Percentiles rank a stretch among this genome's conserved stretches.
These are phyloP conservation scores for Waltiozyma sp. DNA, from an alignment of 1,139 yeast genomes.

Conservation along the genomic window DNA sequence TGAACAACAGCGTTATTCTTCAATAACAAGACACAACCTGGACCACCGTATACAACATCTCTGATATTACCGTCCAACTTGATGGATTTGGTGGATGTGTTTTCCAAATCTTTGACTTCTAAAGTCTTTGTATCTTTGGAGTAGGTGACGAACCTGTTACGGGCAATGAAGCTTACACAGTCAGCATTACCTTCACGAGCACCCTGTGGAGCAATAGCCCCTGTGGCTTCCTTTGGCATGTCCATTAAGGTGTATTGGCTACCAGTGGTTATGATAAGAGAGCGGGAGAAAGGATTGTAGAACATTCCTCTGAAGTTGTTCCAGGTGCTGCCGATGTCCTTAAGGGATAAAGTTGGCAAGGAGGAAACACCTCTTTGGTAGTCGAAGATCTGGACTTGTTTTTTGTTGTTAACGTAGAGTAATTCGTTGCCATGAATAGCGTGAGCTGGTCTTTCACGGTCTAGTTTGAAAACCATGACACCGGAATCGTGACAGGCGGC, in stretches of 20 bases:
- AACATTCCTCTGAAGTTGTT: slow-evolving; percentile 75
- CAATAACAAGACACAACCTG: slow-evolving; percentile 73
- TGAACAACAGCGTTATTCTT: slow-evolving; percentile 64
- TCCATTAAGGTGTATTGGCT: slow-evolving; percentile 58
- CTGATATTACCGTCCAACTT: slow-evolving; percentile 61
- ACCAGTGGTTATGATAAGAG: slow-evolving; percentile 75
- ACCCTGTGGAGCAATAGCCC: slow-evolving; percentile 84
- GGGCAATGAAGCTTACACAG: slow-evolving; percentile 82
- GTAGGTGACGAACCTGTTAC: slow-evolving; percentile 87
- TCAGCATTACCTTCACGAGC: slow-evolving; percentile 73
- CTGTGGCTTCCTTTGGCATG: slow-evolving; percentile 80
- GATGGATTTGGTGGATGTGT: slow-evolving; percentile 71
- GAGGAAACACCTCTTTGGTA: slow-evolving; percentile 49
- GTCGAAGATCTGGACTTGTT: slow-evolving; percentile 75
- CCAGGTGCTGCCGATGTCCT: slow-evolving; percentile 80
- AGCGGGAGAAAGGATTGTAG: slow-evolving; percentile 86
- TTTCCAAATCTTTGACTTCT: slow-evolving; percentile 75
- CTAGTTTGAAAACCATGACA: slow-evolving; percentile 95
- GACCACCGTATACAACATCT: slow-evolving; percentile 70
- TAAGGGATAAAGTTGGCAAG: slow-evolving; percentile 72
- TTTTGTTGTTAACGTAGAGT: slow-evolving; percentile 71
- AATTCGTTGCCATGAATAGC: slow-evolving; percentile 60
- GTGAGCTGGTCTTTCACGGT: slow-evolving; percentile 93
- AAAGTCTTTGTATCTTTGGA: slow-evolving; percentile 51
- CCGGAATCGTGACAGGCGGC: slow-evolving; percentile 98